Conservation (phyloP, 169 alveolate species). For the Neospora caninum region DNA sequence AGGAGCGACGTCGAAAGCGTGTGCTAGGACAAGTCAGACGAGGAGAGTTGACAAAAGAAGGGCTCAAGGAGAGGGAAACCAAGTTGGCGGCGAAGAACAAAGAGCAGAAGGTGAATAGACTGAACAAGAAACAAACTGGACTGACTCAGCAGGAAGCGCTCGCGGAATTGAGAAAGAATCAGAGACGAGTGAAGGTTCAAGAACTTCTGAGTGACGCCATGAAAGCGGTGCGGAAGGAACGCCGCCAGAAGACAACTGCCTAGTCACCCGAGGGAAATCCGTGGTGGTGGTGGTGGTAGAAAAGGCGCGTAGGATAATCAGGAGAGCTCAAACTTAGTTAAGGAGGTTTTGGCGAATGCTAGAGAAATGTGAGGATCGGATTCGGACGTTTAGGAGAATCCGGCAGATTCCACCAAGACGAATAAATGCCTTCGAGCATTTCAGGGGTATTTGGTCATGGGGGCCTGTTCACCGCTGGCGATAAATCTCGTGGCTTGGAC, state of each 20-base stretch:
- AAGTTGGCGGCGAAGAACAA: constrained; percentile 48
- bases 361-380: too few species aligned
- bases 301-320: too few species aligned
- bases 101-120: constrained; percentile 22
- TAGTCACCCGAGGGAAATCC: too few species aligned
- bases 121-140: constrained; percentile 33
- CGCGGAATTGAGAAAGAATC: constrained; percentile 42
- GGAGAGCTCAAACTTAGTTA: too few species aligned
- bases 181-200: constrained; percentile 40
- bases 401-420: too few species aligned
- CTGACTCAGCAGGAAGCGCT: constrained; percentile 55
- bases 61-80: constrained; percentile 45
- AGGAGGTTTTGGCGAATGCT: too few species aligned
- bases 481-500: too few species aligned
- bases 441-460: too few species aligned
- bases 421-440: too few species aligned
- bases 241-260: not conserved
- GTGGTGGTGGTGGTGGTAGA: too few species aligned
- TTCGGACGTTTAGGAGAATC: too few species aligned
- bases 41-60: constrained; percentile 51
- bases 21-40: constrained; percentile 33
- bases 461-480: too few species aligned
- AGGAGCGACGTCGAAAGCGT: constrained; percentile 39
- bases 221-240: constrained; percentile 5
- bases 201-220: constrained; percentile 56